These are phyloP conservation scores for Phytophthora pluvialis DNA, from an alignment of 352 stramenopile species.

Conservation along the genomic window DNA sequence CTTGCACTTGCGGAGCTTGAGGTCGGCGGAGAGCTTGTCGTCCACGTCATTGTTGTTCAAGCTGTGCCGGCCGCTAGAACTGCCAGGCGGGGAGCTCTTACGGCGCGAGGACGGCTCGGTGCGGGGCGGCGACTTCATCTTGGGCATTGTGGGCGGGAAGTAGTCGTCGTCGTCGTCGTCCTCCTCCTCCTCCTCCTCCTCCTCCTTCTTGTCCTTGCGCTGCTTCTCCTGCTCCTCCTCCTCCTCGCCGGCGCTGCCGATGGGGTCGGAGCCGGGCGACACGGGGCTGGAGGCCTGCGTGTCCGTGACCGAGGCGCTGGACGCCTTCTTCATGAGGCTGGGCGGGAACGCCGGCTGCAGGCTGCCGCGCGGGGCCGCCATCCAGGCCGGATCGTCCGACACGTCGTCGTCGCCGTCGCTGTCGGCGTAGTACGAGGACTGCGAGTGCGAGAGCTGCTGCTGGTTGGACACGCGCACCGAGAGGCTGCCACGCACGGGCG, in stretches of 20 bases:
- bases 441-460: conserved; percentile 27
- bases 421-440: conserved; percentile 39
- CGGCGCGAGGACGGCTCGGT: conserved; percentile 4
- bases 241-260: conserved; percentile 35
- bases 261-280: conserved; percentile 35
- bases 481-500: conserved; percentile 42
- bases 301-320: conserved; percentile 38
- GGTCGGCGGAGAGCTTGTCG: conserved; percentile 16
- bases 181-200: conserved; percentile 40
- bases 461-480: conserved; percentile 36
- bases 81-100: conserved; percentile 16
- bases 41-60: conserved; percentile 13
- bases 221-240: conserved; percentile 36
- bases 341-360: conserved; percentile 61
- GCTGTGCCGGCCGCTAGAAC: conserved; percentile 23
- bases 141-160: conserved; percentile 30
- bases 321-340: conserved; percentile 72
- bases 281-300: conserved; percentile 34
- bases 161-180: conserved; percentile 43
- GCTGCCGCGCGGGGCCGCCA: conserved; percentile 63
- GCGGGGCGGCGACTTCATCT: conserved; percentile 14
- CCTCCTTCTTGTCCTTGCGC: conserved; percentile 23
- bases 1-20: conserved; percentile 44
- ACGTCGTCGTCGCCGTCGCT: conserved; percentile 66
- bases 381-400: conserved; percentile 74